These are phyloP conservation scores for Elsinoe arachidis DNA, from an alignment of 2,329 filamentous ascomycete genomes.

Conservation along the genomic window DNA sequence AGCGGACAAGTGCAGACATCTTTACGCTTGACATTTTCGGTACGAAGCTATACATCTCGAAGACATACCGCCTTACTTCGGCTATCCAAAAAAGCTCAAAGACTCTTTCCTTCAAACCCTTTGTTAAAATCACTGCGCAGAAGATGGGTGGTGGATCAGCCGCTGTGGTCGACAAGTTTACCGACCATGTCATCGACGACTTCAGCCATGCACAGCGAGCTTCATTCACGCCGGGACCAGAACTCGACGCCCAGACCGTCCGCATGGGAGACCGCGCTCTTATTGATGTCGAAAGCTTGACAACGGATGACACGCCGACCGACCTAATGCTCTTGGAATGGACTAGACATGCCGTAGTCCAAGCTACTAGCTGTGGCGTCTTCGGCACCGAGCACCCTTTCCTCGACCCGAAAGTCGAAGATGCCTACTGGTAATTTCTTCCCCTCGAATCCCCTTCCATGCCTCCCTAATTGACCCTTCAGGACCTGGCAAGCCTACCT, in stretches of 20 bases:
- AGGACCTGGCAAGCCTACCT: not conserved
- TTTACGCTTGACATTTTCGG: slow-evolving; percentile 2
- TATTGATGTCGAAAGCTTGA: not conserved
- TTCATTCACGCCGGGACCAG: not conserved
- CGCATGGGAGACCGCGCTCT: not conserved
- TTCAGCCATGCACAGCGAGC: not conserved
- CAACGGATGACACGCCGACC: not conserved
- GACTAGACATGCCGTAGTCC: not conserved
- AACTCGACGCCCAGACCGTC: not conserved
- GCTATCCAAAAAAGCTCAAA: not conserved
- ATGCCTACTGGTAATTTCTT: slow-evolving; percentile 1
- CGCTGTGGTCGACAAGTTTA: not conserved
- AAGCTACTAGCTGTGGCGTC: not conserved
- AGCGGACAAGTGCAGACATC: not conserved
- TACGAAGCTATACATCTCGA: not conserved
- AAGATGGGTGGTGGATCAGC: not conserved
- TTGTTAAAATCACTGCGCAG: not conserved
- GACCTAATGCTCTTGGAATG: not conserved
- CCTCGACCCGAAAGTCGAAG: slow-evolving; percentile 1
- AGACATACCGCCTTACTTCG: not conserved
- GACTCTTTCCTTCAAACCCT: slow-evolving; percentile 1
- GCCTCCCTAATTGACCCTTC: too few relatives aligned
- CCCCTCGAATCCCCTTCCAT: not conserved
- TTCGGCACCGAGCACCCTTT: not conserved
- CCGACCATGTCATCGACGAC: not conserved